phyloP scores from a whole-genome alignment of 768 basidiomycete species.

The Russula earlei region DNA sequence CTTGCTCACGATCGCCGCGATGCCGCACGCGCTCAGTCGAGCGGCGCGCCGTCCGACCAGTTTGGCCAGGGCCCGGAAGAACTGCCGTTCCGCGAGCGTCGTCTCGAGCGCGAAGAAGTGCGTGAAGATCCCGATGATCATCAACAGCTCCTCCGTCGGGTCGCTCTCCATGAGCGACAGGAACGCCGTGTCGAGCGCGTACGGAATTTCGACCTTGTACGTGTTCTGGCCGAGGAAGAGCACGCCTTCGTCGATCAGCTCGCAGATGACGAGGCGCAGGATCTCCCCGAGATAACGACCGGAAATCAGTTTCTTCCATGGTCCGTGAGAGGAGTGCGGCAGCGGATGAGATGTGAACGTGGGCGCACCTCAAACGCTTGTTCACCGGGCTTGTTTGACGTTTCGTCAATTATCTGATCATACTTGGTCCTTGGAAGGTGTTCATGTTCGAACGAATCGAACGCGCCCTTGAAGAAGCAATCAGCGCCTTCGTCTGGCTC shows the following conservation, averaged over 20 bases:
- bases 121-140: conserved; percentile 94
- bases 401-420: conserved; percentile 84
- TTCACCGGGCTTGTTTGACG: conserved; percentile 93
- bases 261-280: conserved; percentile 86
- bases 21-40: conserved; percentile 87
- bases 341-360: background rate
- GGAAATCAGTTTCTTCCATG: conserved; percentile 76
- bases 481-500: background rate
- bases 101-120: conserved; percentile 97
- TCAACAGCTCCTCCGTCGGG: conserved; percentile 91
- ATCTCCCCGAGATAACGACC: conserved; percentile 98
- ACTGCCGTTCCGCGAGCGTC: conserved; percentile 90
- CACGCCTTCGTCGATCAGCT: conserved; percentile 93
- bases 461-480: conserved; percentile 61
- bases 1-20: conserved; percentile 92
- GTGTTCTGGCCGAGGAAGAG: conserved; percentile 98
- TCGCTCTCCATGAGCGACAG: conserved; percentile 96
- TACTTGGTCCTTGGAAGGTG: conserved; percentile 94
- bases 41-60: conserved; percentile 87
- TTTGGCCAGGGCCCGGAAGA: conserved; percentile 90
- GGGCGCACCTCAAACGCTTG: conserved; percentile 77
- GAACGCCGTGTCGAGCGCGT: conserved; percentile 93
- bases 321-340: background rate
- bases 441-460: conserved; percentile 92
- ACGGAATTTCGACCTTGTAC: conserved; percentile 92